Base-by-base conservation (phyloP, 768 basidiomycete species). In the Lyophyllum decastes region DNA sequence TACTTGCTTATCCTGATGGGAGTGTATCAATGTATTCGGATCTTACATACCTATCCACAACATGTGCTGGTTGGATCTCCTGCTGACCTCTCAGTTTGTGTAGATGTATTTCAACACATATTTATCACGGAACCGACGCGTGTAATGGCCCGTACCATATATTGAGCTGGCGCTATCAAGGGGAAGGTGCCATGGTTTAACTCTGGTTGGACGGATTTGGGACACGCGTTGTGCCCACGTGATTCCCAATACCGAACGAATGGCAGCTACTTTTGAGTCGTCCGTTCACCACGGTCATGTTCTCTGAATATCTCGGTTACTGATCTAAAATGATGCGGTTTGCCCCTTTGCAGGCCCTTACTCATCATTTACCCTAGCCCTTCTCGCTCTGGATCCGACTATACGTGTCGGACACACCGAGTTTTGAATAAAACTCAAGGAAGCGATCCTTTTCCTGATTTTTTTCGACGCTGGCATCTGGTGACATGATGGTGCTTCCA, bases 261-360 rank as follows among this genome's bases (percentile, higher is more conserved):
- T 30, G 10, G 30, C 30, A 30, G 30, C 5, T 30, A 4, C 30
- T 30, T 4, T 35, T 30, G 3, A 27, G 8, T 25, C 33, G 45
- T 27, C 54, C 54, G 33, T 25, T 30, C 27, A 9, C 55, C 44
- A 35, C 55, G 54, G 54, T 19, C 33, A 10, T 46, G 47, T 33
- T 30, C 17, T 46, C 6, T 25, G n/a, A n/a, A n/a, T n/a, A n/a
- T n/a, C n/a, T n/a, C n/a, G n/a, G n/a, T n/a, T n/a, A n/a, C n/a
- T n/a, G 11, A 22, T 25, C 14, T 9, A 40, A 41, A 40, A 25
- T 40, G 51, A 48, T 48, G 35, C 8, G 35, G 9, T 2, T 38
- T 33, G 33, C n/a, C 22, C 22, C 48, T 22, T 49, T 19, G 48
- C 47, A 48, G 25, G 12, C 12, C 26, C 35, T 38, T 38, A 38